phyloP scores from a whole-genome alignment of 2,329 filamentous ascomycete genomes.

The Colletotrichum sp. region DNA sequence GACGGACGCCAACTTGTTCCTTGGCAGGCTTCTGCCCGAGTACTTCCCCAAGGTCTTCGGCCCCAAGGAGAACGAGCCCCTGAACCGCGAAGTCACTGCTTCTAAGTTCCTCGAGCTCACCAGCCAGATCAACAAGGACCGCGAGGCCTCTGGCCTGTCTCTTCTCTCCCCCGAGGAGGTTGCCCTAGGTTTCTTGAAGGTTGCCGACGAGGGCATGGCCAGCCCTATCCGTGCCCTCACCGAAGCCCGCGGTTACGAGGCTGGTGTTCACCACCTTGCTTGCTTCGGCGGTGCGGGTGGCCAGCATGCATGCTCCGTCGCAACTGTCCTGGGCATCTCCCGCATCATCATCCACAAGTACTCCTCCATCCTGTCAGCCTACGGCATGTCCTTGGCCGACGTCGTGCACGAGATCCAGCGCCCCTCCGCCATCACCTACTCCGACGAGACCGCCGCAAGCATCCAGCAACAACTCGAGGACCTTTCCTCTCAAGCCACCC shows the following conservation, averaged over 20 bases:
- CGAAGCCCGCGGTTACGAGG: constrained; percentile 39
- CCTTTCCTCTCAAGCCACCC: constrained; percentile 35
- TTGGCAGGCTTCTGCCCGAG: constrained; percentile 64
- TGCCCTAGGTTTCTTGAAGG: constrained; percentile 39
- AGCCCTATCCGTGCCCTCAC: constrained; percentile 39
- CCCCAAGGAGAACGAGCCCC: constrained; percentile 65
- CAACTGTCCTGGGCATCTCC: constrained; percentile 45
- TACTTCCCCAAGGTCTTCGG: constrained; percentile 79
- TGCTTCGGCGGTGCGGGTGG: constrained; percentile 42
- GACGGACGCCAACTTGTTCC: constrained; percentile 74
- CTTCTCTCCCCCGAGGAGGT: constrained; percentile 39
- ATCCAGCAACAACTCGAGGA: constrained; percentile 31
- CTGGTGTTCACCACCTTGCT: constrained; percentile 38
- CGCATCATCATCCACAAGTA: constrained; percentile 49
- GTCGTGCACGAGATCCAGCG: constrained; percentile 45
- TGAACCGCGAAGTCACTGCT: constrained; percentile 46
- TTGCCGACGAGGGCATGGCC: constrained; percentile 41
- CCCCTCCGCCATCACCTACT: constrained; percentile 36
- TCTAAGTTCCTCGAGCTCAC: constrained; percentile 47
- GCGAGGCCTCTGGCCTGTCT: constrained; percentile 25
- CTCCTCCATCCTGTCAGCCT: constrained; percentile 51
- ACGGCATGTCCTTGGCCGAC: constrained; percentile 51
- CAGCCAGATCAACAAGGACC: constrained; percentile 43
- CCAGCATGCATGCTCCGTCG: constrained; percentile 50
- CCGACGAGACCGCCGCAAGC: constrained; percentile 10